These are phyloP conservation scores for Hanseniaspora occidentalis DNA, from an alignment of 805 yeast genomes.

Conservation along the genomic window DNA sequence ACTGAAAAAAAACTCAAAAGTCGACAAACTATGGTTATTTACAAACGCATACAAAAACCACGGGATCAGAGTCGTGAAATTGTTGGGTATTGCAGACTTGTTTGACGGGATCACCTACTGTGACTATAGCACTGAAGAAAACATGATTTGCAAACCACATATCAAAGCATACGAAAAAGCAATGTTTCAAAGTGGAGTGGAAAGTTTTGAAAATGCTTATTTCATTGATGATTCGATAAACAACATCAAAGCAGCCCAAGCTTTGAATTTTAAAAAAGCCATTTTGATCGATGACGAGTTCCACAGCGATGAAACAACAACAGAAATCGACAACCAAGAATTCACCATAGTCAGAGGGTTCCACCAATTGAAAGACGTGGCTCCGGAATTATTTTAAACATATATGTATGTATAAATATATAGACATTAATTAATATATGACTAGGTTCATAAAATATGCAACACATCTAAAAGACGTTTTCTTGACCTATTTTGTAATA, in stretches of 20 bases:
- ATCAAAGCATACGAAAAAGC: conserved; percentile 49
- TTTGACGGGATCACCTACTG: conserved; percentile 93
- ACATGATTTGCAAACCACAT: conserved; percentile 86
- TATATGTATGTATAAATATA: too few relatives aligned
- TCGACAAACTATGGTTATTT: conserved; percentile 75
- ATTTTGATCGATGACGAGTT: conserved; percentile 64
- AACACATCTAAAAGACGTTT: too few relatives aligned
- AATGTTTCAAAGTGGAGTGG: conserved; percentile 42
- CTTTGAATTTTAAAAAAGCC: conserved; percentile 59
- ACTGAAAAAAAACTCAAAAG: conserved; percentile 33
- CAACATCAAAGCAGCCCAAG: conserved; percentile 63
- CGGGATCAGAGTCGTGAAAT: conserved; percentile 64
- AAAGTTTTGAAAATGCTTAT: conserved; percentile 39
- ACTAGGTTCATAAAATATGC: too few relatives aligned
- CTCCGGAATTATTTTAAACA: not conserved
- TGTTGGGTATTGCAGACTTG: conserved; percentile 81
- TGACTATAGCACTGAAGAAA: conserved; percentile 54
- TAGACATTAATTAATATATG: too few relatives aligned
- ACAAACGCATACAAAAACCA: conserved; percentile 93
- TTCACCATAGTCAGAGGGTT: not conserved
- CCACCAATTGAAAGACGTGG: not conserved
- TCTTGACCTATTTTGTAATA: too few relatives aligned
- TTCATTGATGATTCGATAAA: conserved; percentile 82
- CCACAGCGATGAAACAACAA: not conserved
- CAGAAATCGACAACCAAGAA: not conserved